These are phyloP conservation scores for Phlebopus sp. DNA, from an alignment of 1,284 basidiomycete genomes.

Conservation along the genomic window DNA sequence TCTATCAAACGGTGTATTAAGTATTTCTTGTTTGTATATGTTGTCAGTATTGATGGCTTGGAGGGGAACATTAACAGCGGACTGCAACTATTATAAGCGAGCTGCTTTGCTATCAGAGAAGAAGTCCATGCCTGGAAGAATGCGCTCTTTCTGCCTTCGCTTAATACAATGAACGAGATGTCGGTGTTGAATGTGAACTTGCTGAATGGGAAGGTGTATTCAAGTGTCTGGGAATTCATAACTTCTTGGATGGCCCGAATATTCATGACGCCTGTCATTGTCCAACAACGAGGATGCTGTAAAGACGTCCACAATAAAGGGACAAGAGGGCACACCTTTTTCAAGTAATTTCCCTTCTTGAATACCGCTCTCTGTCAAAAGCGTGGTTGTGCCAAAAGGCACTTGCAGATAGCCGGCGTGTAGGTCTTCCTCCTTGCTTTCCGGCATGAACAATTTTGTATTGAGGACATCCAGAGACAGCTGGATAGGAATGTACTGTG, in stretches of 20 bases:
- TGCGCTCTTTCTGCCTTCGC: slow-evolving; percentile 63
- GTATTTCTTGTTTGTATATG: slow-evolving; percentile 48
- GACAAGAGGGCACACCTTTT: slow-evolving; percentile 41
- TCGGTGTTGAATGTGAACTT: slow-evolving; percentile 76
- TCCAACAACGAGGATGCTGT: not conserved
- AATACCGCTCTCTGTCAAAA: slow-evolving; percentile 68
- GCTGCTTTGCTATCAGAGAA: not conserved
- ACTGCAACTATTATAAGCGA: slow-evolving; percentile 36
- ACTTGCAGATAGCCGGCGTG: slow-evolving; percentile 76
- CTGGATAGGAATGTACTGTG: slow-evolving; percentile 47
- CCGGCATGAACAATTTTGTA: slow-evolving; percentile 55
- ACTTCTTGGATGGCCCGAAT: slow-evolving; percentile 67
- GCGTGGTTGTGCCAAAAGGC: slow-evolving; percentile 56
- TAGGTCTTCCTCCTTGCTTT: slow-evolving; percentile 72
- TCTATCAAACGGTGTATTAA: slow-evolving; percentile 42
- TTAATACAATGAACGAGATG: slow-evolving; percentile 61
- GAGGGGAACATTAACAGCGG: slow-evolving; percentile 51
- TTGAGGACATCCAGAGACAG: slow-evolving; percentile 64
- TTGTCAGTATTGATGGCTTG: slow-evolving; percentile 23
- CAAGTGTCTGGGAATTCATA: slow-evolving; percentile 67
- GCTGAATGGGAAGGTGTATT: slow-evolving; percentile 81
- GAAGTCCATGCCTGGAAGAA: slow-evolving; percentile 55
- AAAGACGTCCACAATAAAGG: not conserved
- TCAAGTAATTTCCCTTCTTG: slow-evolving; percentile 66
- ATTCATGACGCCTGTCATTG: slow-evolving; percentile 58